Evolutionary conservation across 2,329 filamentous ascomycete species (phyloP).

Genomic region (Pseudohalonectria lignicola): DNA sequence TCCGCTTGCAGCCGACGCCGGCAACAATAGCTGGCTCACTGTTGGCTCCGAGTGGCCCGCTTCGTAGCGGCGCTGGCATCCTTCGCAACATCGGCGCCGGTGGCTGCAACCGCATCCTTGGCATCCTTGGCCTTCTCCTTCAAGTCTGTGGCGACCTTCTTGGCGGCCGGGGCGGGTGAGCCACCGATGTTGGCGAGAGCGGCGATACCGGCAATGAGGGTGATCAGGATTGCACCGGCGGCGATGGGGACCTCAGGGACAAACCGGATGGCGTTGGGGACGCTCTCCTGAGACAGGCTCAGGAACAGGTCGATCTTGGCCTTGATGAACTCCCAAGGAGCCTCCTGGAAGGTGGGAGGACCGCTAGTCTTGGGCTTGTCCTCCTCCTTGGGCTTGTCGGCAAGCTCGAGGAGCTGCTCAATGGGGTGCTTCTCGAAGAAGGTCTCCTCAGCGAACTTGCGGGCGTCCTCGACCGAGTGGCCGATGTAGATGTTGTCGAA

Average conservation of each 20-base stretch:
- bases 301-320: conserved; percentile 93
- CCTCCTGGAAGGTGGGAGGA: conserved; percentile 67
- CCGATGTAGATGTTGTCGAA: conserved; percentile 99
- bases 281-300: conserved; percentile 70
- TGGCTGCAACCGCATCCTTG: conserved; percentile 49
- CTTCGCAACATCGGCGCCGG: conserved; percentile 64
- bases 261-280: conserved; percentile 73
- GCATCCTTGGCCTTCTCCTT: conserved; percentile 67
- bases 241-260: conserved; percentile 86
- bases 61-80: conserved; percentile 58
- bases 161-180: conserved; percentile 56
- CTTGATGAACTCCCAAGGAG: conserved; percentile 77
- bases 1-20: too few species aligned
- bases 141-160: conserved; percentile 55
- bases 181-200: conserved; percentile 44
- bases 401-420: conserved; percentile 72
- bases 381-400: conserved; percentile 64
- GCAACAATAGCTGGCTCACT: too few species aligned
- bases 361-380: conserved; percentile 21
- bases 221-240: conserved; percentile 59
- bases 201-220: conserved; percentile 58
- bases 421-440: conserved; percentile 80
- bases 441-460: conserved; percentile 78
- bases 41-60: conserved; percentile 45
- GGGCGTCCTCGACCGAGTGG: conserved; percentile 87